Conservation (phyloP, 345 rosid species). For the Eucalyptus caleyi region DNA sequence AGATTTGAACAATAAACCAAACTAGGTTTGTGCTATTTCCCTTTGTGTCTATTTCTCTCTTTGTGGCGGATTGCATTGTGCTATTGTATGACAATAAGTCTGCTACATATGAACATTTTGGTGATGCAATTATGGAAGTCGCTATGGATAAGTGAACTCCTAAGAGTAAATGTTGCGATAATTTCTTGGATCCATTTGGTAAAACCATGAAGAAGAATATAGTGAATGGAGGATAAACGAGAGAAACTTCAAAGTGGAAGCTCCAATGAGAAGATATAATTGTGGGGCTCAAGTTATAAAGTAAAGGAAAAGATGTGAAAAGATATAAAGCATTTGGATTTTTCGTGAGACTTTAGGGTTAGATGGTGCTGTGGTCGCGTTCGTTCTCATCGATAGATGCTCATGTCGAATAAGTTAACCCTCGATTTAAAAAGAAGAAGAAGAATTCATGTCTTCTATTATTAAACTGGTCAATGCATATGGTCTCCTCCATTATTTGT, state of each 20-base stretch:
- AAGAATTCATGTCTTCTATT: not conserved
- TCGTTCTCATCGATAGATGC: not conserved
- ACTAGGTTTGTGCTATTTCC: not conserved
- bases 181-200: not conserved
- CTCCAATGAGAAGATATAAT: not conserved
- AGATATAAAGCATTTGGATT: not conserved
- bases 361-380: not conserved
- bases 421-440: not conserved
- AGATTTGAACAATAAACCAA: accelerated
- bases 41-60: not conserved
- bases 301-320: not conserved
- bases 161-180: not conserved
- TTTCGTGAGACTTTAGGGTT: not conserved
- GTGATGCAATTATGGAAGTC: not conserved
- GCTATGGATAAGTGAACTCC: not conserved
- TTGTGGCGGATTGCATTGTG: not conserved
- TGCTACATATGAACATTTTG: not conserved
- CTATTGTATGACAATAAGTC: not conserved
- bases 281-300: not conserved
- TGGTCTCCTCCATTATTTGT: not conserved
- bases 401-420: not conserved
- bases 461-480: not conserved
- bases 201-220: not conserved
- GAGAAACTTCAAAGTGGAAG: not conserved
- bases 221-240: not conserved